Percentiles rank a stretch among this genome's conserved stretches.
Evolutionary conservation across 306 rosid species (phyloP).

Genomic region (Fragaria ananassa): DNA sequence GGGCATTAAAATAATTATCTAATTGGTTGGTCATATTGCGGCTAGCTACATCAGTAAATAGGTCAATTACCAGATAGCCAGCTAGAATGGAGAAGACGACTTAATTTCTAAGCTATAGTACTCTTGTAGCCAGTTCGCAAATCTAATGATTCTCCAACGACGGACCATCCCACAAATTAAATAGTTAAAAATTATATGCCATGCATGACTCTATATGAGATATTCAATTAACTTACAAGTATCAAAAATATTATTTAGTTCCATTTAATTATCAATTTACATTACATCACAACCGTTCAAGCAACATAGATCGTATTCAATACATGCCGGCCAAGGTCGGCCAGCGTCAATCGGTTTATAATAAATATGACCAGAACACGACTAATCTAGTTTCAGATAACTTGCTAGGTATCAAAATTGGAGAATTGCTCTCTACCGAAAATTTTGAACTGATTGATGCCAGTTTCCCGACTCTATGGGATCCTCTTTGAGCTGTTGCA

Average conservation of each 20-base stretch:
- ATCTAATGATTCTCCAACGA: not conserved
- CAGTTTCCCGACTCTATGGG: constrained; percentile 47
- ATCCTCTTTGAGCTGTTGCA: constrained; percentile 57
- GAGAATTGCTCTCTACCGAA: not conserved
- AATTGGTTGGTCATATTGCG: not conserved
- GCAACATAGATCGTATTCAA: constrained; percentile 10
- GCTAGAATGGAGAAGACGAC: not conserved
- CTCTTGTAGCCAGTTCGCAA: not conserved
- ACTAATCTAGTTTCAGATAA: not conserved
- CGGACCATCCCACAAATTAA: constrained; percentile 23
- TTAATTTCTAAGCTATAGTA: not conserved
- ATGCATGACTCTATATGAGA: not conserved
- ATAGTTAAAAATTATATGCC: not conserved
- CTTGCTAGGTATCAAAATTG: not conserved
- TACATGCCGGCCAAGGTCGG: constrained; percentile 76
- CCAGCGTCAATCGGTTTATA: constrained; percentile 29
- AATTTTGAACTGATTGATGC: not conserved
- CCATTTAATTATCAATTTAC: not conserved
- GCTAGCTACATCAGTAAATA: not conserved
- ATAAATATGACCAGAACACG: constrained; percentile 8
- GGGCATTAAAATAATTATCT: not conserved
- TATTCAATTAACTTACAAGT: not conserved
- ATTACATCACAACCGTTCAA: constrained; percentile 14
- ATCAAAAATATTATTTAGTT: not conserved
- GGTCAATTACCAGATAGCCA: not conserved